A percentile compares a stretch with the other conserved stretches of the same genome.
Evolutionary conservation across 1,284 basidiomycete species (phyloP).

Genomic region (Singerocomus inundabilis): DNA sequence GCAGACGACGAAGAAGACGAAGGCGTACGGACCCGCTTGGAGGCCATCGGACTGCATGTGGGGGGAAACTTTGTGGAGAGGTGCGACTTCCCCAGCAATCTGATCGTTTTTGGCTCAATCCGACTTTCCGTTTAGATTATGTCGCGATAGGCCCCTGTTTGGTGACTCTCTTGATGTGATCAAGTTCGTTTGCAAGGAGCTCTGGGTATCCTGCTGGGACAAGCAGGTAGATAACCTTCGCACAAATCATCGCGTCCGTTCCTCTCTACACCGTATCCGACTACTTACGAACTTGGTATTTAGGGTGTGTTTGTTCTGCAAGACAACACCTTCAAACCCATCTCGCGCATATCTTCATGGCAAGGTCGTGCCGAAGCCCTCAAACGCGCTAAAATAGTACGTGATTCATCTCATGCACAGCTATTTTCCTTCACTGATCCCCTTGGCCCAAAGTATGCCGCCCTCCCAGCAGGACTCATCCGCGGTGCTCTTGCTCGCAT

Average conservation of each 20-base stretch:
- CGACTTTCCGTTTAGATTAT: constrained; percentile 49
- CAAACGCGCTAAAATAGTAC: constrained; percentile 68
- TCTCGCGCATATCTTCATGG: constrained; percentile 76
- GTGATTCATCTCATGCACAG: constrained; percentile 25
- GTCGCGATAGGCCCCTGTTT: constrained; percentile 73
- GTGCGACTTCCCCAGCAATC: constrained; percentile 42
- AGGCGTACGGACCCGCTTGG: constrained; percentile 66
- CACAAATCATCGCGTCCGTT: constrained; percentile 84
- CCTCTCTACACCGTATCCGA: not conserved
- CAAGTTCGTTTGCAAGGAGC: constrained; percentile 95
- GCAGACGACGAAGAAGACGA: constrained; percentile 75
- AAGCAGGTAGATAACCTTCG: constrained; percentile 95
- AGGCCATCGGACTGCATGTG: constrained; percentile 84
- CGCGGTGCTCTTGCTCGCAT: constrained; percentile 77
- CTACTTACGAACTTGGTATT: not conserved
- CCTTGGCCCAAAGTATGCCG: constrained; percentile 58
- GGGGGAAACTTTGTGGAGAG: constrained; percentile 84
- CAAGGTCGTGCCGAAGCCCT: constrained; percentile 73
- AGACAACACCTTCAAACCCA: constrained; percentile 86
- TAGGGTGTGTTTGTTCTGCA: constrained; percentile 94
- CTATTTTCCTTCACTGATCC: not conserved
- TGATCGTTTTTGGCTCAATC: not conserved
- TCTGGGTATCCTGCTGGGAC: constrained; percentile 87
- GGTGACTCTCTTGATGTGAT: constrained; percentile 85
- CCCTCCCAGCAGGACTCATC: constrained; percentile 79